Percentiles rank a stretch among this genome's conserved stretches.
Conservation (phyloP, 108 stramenopile species). For the Phaeodactylum tricornutum region DNA sequence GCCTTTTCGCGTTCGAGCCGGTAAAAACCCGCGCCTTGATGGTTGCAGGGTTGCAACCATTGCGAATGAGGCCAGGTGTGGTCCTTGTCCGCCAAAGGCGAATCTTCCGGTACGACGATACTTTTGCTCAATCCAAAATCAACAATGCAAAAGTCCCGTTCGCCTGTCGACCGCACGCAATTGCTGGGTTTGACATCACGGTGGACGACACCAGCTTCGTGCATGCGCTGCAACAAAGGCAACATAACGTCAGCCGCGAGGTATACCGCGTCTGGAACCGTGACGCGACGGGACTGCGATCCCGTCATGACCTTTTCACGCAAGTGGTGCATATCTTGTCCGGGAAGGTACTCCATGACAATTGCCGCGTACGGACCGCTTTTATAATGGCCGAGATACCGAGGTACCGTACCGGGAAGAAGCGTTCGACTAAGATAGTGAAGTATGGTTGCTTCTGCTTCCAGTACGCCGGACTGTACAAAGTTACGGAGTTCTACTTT, state of each 20-base stretch:
- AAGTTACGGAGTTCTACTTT: constrained; percentile 74
- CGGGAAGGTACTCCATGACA: constrained; percentile 79
- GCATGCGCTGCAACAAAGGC: constrained; percentile 66
- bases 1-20: constrained; percentile 58
- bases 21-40: constrained; percentile 21
- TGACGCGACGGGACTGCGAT: constrained; percentile 26
- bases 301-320: constrained; percentile 33
- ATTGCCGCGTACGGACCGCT: constrained; percentile 33
- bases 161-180: constrained; percentile 41
- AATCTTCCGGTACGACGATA: constrained; percentile 64
- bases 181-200: constrained; percentile 84
- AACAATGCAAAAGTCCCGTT: constrained; percentile 47
- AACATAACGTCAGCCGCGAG: constrained; percentile 68
- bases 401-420: constrained; percentile 48
- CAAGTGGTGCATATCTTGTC: constrained; percentile 73
- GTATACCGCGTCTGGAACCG: constrained; percentile 65
- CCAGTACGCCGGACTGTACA: constrained; percentile 69
- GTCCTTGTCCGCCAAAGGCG: constrained; percentile 36
- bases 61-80: constrained; percentile 41
- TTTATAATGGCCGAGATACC: constrained; percentile 59
- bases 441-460: constrained; percentile 65
- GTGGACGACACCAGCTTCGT: constrained; percentile 68
- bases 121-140: constrained; percentile 83
- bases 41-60: constrained; percentile 39
- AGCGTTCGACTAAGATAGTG: constrained; percentile 40